These are phyloP conservation scores for Gossypium trilobum DNA, from an alignment of 441 rosid species.

Conservation along the genomic window DNA sequence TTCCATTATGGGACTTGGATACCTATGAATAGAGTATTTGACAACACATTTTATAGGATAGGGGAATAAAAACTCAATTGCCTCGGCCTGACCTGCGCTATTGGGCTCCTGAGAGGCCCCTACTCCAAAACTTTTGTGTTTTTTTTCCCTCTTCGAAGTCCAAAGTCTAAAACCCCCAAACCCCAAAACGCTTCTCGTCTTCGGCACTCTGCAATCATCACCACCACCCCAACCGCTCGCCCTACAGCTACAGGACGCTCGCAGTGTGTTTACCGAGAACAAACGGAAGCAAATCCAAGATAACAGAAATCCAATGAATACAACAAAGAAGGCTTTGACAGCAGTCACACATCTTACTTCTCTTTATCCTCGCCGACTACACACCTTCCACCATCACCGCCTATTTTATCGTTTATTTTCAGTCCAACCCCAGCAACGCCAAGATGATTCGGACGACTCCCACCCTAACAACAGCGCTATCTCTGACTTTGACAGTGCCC, in stretches of 20 bases:
- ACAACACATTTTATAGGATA: too few relatives aligned
- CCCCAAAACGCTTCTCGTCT: neutral
- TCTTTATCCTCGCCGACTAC: conserved; percentile 5
- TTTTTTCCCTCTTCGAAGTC: too few relatives aligned
- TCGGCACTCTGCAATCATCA: neutral
- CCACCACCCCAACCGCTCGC: neutral
- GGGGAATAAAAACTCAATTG: too few relatives aligned
- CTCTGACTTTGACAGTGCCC: conserved; percentile 56
- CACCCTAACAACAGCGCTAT: conserved; percentile 15
- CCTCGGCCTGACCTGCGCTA: too few relatives aligned
- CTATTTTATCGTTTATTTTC: conserved; percentile 39
- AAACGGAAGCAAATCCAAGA: neutral
- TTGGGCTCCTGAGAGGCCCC: too few relatives aligned
- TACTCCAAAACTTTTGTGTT: too few relatives aligned
- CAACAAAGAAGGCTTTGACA: conserved; percentile 38
- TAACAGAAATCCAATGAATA: neutral
- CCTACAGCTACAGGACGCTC: neutral
- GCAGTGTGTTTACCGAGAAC: neutral
- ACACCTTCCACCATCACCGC: conserved; percentile 6
- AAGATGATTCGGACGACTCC: conserved; percentile 26
- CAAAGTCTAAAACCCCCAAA: neutral
- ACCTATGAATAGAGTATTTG: too few relatives aligned
- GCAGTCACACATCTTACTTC: conserved; percentile 28
- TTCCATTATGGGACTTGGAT: too few relatives aligned
- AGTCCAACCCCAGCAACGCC: conserved; percentile 42